These are phyloP conservation scores for Monotropa hypopitys DNA, from an alignment of 179 eudicot genomes.

Conservation along the genomic window DNA sequence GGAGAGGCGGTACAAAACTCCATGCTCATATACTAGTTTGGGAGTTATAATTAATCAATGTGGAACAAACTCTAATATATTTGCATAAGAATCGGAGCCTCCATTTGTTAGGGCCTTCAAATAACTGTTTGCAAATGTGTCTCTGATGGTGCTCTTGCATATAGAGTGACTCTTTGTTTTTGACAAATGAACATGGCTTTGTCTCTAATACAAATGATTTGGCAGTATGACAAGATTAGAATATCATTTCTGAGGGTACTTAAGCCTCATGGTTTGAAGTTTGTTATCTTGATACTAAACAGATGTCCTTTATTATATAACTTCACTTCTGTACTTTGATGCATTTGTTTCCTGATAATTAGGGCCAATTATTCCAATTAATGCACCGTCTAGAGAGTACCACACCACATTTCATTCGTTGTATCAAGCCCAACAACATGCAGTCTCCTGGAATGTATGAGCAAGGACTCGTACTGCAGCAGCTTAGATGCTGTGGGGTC, in stretches of 20 bases:
- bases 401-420: conserved; percentile 94
- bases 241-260: background rate
- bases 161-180: background rate
- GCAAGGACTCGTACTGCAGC: conserved; percentile 78
- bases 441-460: conserved; percentile 79
- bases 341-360: conserved; percentile 10
- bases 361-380: conserved; percentile 93
- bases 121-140: background rate
- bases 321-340: background rate
- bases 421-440: conserved; percentile 89
- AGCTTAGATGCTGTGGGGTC: conserved; percentile 92
- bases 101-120: background rate
- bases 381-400: conserved; percentile 94
- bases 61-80: too few relatives aligned
- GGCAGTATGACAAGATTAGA: background rate
- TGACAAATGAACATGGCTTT: background rate
- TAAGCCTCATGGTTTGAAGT: background rate
- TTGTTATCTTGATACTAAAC: background rate
- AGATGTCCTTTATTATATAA: background rate
- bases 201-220: background rate
- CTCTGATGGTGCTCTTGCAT: background rate
- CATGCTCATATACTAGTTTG: too few relatives aligned
- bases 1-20: too few relatives aligned
- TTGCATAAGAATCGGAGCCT: background rate
- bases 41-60: too few relatives aligned